Evolutionary conservation across 768 basidiomycete species (phyloP).

Genomic region (Termitomyces sp.): DNA sequence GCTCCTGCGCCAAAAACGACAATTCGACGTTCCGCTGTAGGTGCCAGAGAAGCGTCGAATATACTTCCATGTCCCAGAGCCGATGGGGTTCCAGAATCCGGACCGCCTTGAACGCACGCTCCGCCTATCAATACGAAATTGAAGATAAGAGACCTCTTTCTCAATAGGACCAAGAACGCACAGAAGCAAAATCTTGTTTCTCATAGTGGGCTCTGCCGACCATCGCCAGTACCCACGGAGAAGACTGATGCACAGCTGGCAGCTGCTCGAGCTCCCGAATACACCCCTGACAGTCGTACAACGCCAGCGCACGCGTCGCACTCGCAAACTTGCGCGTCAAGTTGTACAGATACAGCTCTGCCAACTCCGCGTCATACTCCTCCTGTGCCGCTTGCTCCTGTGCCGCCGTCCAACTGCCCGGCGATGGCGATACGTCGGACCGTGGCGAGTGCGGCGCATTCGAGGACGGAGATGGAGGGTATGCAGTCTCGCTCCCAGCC

Average conservation of each 20-base stretch:
- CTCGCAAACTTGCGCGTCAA: constrained; percentile 77
- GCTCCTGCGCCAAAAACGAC: constrained; percentile 89
- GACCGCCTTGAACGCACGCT: constrained; percentile 80
- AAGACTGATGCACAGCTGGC: constrained; percentile 66
- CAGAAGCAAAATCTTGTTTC: constrained; percentile 80
- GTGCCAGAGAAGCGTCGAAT: constrained; percentile 96
- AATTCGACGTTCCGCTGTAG: constrained; percentile 78
- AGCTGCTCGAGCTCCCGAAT: constrained; percentile 73
- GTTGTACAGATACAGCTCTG: constrained; percentile 80
- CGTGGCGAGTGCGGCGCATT: constrained; percentile 54
- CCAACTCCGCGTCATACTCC: constrained; percentile 63
- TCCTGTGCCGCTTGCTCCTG: constrained; percentile 71
- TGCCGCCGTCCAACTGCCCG: constrained; percentile 57
- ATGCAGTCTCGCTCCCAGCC: constrained; percentile 38
- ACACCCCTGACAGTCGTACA: constrained; percentile 73
- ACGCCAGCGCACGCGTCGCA: constrained; percentile 67
- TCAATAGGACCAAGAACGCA: constrained; percentile 36
- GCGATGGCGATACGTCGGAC: constrained; percentile 59
- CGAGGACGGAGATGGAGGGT: constrained; percentile 59
- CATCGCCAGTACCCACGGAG: constrained; percentile 75
- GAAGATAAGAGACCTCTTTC: constrained; percentile 19
- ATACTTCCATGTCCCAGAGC: constrained; percentile 90
- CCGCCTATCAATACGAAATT: constrained; percentile 51
- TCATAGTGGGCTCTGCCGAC: constrained; percentile 89
- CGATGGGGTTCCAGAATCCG: constrained; percentile 87